phyloP scores from a whole-genome alignment of 2,329 filamentous ascomycete genomes.

The Penicillium sp. region DNA sequence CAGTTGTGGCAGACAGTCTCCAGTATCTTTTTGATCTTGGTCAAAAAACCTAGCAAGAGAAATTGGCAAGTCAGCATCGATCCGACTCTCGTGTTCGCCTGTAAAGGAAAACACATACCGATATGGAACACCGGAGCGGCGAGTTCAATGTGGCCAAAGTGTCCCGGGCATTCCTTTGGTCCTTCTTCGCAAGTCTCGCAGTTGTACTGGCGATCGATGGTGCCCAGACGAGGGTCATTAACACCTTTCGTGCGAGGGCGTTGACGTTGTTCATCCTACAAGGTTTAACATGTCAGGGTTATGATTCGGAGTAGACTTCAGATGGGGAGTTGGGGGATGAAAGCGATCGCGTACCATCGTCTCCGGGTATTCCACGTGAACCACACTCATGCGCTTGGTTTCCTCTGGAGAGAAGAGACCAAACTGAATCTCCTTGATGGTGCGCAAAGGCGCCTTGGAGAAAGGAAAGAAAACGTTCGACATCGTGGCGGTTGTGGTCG shows the following conservation, averaged over 20 bases:
- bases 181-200: constrained; percentile 96
- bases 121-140: constrained; percentile 94
- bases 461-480: constrained; percentile 88
- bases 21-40: constrained; percentile 98
- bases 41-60: constrained; percentile 76
- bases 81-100: background rate
- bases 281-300: background rate
- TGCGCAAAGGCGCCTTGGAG: constrained; percentile 94
- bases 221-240: constrained; percentile 94
- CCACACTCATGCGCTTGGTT: constrained; percentile 98
- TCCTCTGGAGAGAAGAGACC: constrained; percentile 96
- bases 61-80: constrained; percentile 30
- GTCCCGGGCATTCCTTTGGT: constrained; percentile 94
- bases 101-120: constrained; percentile 50
- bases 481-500: constrained; percentile 65
- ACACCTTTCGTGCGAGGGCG: constrained; percentile 89
- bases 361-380: constrained; percentile 96
- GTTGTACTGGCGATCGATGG: constrained; percentile 92
- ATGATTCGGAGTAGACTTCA: background rate
- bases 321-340: constrained; percentile 15
- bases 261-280: constrained; percentile 80
- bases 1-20: constrained; percentile 99
- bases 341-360: constrained; percentile 70
- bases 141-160: constrained; percentile 98
- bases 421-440: constrained; percentile 98